Percentiles rank a stretch among this genome's conserved stretches.
phyloP scores from a whole-genome alignment of 495 filamentous ascomycete species.

The Penicillium alfredii region DNA sequence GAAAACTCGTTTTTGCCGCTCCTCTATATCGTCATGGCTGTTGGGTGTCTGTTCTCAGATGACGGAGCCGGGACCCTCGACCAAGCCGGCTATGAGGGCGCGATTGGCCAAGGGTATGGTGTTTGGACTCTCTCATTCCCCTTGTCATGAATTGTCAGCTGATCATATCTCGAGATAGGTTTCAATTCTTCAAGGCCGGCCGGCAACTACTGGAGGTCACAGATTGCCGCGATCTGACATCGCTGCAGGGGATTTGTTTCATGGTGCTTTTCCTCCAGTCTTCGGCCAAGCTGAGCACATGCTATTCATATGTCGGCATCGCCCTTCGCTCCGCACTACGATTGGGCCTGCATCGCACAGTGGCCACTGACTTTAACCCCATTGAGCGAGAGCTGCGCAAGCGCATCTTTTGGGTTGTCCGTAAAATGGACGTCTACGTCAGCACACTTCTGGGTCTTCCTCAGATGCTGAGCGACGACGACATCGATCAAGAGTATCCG shows the following conservation, averaged over 20 bases:
- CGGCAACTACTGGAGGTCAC: conserved; percentile 83
- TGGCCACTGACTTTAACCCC: conserved; percentile 68
- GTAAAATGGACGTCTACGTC: conserved; percentile 92
- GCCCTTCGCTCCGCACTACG: conserved; percentile 78
- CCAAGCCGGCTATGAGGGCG: conserved; percentile 58
- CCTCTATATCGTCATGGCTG: conserved; percentile 74
- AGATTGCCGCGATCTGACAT: conserved; percentile 79
- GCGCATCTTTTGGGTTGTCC: conserved; percentile 82
- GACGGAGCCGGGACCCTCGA: conserved; percentile 43
- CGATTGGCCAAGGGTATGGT: conserved; percentile 74
- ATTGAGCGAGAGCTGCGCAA: conserved; percentile 81
- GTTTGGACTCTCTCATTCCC: not conserved
- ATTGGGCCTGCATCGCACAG: conserved; percentile 80
- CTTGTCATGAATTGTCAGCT: not conserved
- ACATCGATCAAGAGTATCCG: conserved; percentile 87
- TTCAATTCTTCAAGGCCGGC: conserved; percentile 78
- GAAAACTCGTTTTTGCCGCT: conserved; percentile 80
- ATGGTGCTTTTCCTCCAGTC: conserved; percentile 92
- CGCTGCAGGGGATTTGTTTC: conserved; percentile 81
- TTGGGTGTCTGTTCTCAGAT: conserved; percentile 77
- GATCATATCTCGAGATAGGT: conserved; percentile 41
- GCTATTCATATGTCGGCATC: conserved; percentile 89
- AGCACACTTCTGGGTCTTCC: conserved; percentile 84
- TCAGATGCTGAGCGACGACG: conserved; percentile 74
- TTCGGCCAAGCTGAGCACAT: conserved; percentile 84